phyloP scores from a whole-genome alignment of 116 monocot genomes.

The Thalassia testudinum region DNA sequence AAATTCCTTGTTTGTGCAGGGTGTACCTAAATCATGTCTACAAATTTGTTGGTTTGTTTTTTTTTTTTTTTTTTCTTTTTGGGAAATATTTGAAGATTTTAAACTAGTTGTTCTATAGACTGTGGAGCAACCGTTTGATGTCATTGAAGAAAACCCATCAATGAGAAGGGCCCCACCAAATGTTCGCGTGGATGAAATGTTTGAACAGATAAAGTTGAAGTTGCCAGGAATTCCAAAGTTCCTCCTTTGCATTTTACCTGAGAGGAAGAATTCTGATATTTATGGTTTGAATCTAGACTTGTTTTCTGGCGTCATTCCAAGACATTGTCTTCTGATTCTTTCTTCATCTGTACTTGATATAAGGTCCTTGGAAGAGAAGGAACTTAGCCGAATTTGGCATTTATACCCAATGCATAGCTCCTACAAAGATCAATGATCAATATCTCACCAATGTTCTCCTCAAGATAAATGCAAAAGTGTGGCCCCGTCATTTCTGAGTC shows the following conservation, averaged over 20 bases:
- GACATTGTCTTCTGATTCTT: background rate
- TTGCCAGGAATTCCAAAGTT: slow-evolving; percentile 56
- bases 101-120: slow-evolving; percentile 11
- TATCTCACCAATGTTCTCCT: slow-evolving; percentile 75
- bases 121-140: slow-evolving; percentile 46
- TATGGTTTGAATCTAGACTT: slow-evolving; percentile 40
- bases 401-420: slow-evolving; percentile 77
- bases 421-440: slow-evolving; percentile 72
- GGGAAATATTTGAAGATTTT: background rate
- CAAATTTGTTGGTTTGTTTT: too few species aligned
- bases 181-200: slow-evolving; percentile 63
- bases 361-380: slow-evolving; percentile 86
- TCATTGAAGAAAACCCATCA: slow-evolving; percentile 48
- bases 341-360: background rate
- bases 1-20: background rate
- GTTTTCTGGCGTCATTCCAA: background rate
- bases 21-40: too few species aligned
- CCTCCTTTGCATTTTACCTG: slow-evolving; percentile 67
- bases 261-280: slow-evolving; percentile 64
- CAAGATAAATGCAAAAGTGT: slow-evolving; percentile 92
- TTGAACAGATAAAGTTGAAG: slow-evolving; percentile 39
- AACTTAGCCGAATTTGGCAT: slow-evolving; percentile 83
- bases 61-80: too few species aligned
- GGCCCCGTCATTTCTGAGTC: too few species aligned
- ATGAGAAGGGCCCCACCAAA: slow-evolving; percentile 34